Conservation (phyloP, 2,329 filamentous ascomycete species). For the Elsinoe perseae region DNA sequence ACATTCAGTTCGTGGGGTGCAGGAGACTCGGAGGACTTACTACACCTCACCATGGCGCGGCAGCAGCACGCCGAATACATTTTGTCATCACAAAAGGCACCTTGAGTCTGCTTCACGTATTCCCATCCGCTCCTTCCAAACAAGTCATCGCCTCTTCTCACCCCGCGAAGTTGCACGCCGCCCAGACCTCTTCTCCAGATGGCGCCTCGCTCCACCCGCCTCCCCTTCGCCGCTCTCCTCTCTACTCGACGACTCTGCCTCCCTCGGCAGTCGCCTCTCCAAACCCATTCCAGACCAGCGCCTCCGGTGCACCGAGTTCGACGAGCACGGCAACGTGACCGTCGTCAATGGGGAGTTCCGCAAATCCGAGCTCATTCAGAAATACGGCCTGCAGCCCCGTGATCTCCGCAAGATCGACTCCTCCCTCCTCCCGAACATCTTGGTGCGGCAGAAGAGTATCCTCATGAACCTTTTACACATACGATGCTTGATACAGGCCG, state of each 20-base stretch:
- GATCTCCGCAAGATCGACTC: conserved; percentile 98
- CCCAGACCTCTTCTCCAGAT: conserved; percentile 1
- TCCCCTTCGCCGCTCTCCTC: conserved; percentile 38
- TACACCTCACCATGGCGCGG: conserved; percentile 5
- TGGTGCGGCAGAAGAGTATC: conserved; percentile 86
- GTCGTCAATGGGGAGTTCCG: conserved; percentile 93
- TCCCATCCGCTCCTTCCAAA: background rate
- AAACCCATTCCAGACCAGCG: conserved; percentile 79
- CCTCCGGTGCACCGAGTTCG: conserved; percentile 88
- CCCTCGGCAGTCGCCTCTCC: conserved; percentile 57
- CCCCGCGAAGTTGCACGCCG: conserved; percentile 14
- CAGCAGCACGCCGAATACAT: background rate
- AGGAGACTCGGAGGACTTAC: conserved; percentile 5
- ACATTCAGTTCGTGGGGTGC: conserved; percentile 3
- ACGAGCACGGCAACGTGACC: conserved; percentile 84
- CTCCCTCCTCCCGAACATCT: conserved; percentile 87
- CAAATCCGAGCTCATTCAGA: conserved; percentile 80
- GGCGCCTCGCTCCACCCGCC: conserved; percentile 4
- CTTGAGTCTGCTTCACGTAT: background rate
- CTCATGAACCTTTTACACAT: conserved; percentile 94
- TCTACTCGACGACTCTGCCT: conserved; percentile 53
- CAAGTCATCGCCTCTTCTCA: background rate
- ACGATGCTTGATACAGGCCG: conserved; percentile 87
- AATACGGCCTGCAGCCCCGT: conserved; percentile 88
- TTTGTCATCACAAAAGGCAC: background rate